Evolutionary conservation across 2,329 filamentous ascomycete species (phyloP), one percentile per base, ranked within the genome.

Genomic region (Fusarium sterilihyphosum): DNA sequence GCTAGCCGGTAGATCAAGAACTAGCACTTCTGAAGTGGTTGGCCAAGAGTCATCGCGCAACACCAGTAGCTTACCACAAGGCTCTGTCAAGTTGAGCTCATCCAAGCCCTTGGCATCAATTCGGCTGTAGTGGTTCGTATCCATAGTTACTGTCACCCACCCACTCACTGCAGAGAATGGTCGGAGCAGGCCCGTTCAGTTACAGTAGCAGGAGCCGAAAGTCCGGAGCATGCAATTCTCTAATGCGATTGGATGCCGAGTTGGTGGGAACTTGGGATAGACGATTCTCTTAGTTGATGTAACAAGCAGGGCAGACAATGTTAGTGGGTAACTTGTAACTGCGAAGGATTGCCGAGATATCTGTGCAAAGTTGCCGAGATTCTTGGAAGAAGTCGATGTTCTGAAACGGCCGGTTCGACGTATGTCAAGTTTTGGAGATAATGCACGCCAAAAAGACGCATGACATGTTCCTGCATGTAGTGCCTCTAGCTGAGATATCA

Each of bases 181-280:
- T 29, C 38, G 35, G 40, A 37, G 20, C 22, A 44, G 40, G 14
- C 38, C 46, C 24, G 22, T 41, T 35, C 29, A 67, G 35, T 33
- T 37, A 65, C 26, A 35, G 40, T 38, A 53, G 37, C 58, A 66
- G 66, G 67, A 70, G 67, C 53, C 53, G 31, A 66, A 37, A 59
- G 53, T 56, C 67, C 66, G 66, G 52, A 66, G 37, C 31, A 40
- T 35, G n/a, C 31, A 59, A 24, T 70, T n/a, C 47, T 60, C 20
- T 22, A 24, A 65, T 60, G 43, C 60, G 60, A 70, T 70, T 70
- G 67, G 66, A 66, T 70, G 67, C 67, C 53, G 47, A 60, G 38
- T 66, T 40, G 41, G 66, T 70, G 60, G 66, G 60, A 71, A 68
- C 64, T 46, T 50, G 54, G 37, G n/a, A 57, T 47, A 61, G 57